Evolutionary conservation across 164 flowering plant genomes (phyloP), one percentile per base, ranked within the genome.

Genomic region (Dillenia turbinata): DNA sequence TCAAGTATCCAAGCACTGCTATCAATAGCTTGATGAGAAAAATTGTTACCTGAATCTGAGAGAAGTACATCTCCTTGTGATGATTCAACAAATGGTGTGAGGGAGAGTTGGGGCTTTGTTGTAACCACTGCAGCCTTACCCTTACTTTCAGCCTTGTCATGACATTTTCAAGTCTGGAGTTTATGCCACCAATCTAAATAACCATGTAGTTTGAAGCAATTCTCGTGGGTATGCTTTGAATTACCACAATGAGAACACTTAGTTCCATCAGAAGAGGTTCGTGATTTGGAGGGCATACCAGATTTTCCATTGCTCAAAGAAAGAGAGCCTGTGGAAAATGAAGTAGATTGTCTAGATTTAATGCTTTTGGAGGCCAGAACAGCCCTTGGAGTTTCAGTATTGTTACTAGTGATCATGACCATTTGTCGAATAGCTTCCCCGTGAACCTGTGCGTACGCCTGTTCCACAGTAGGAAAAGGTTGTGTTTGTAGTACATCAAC

Each of bases 151-250:
- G 14, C 44, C 43, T 7, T 13, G 19, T 47, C 47, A 2, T 16
- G 17, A 12, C 52, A 6, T 16, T 53, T 52, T 51, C 52, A 12
- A 9, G 61, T 57, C 11, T 44, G 26, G 9, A 54, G 51, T 3
- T 43, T 47, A 10, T 56, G 8, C 72, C 72, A 68, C 76, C 71
- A 72, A 12, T 72, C 54, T 3, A 61, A 68, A 64, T 67, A 68
- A 1, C 68, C 65, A 52, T 64, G 66, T 15, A 66, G 8, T 16
- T 65, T 40, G 19, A 61, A 73, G 14, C 69, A 68, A 10, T 15
- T 56, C 0, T 68, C 66, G 6, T 10, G 12, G 1, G 45, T 43
- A 33, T 72, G 69, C 40, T 60, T 69, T 10, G 49, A 2, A 19
- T 51, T 60, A 13, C 62, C 59, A 52, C 66, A 72, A 22, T 68